A percentile compares a stretch with the other conserved stretches of the same genome.
Conservation (phyloP, 371 early-diverging fungal genomes). For the Mucor saturninus region DNA sequence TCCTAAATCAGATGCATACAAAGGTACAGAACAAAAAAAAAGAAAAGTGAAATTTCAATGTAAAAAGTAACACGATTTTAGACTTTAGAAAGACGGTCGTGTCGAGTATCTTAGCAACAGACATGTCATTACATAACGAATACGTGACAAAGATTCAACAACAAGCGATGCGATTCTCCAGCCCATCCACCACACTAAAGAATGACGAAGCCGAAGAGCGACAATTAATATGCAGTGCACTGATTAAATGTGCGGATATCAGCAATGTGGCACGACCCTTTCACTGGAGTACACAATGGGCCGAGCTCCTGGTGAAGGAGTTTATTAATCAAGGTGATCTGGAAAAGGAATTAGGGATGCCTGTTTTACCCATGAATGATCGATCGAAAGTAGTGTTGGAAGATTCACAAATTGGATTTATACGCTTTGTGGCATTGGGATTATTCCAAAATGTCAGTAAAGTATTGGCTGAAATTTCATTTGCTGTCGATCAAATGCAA, state of each 20-base stretch:
- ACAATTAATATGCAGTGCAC: slow-evolving; percentile 60
- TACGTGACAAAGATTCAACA: slow-evolving; percentile 74
- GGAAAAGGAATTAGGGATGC: slow-evolving; percentile 63
- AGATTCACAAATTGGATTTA: slow-evolving; percentile 72
- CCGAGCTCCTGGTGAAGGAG: slow-evolving; percentile 61
- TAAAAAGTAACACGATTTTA: slow-evolving; percentile 1
- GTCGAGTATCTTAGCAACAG: slow-evolving; percentile 78
- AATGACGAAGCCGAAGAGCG: slow-evolving; percentile 46
- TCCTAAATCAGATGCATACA: slow-evolving; percentile 25
- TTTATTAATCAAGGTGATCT: slow-evolving; percentile 67
- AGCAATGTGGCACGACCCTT: slow-evolving; percentile 72
- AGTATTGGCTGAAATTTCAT: slow-evolving; percentile 40
- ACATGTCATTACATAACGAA: slow-evolving; percentile 79
- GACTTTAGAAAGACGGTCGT: slow-evolving; percentile 73
- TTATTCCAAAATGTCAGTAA: slow-evolving; percentile 59
- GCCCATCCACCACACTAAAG: too few relatives aligned
- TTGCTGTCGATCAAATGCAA: slow-evolving; percentile 47
- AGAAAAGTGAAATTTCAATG: too few relatives aligned
- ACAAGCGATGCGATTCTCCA: slow-evolving; percentile 50
- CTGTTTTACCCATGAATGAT: slow-evolving; percentile 58
- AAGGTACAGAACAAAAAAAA: slow-evolving; percentile 25
- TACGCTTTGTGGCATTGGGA: slow-evolving; percentile 70
- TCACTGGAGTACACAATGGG: slow-evolving; percentile 57
- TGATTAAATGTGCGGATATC: slow-evolving; percentile 87
- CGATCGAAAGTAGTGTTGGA: slow-evolving; percentile 54